These are phyloP conservation scores for Didymella pomorum DNA, from an alignment of 2,329 filamentous ascomycete genomes.

Conservation along the genomic window DNA sequence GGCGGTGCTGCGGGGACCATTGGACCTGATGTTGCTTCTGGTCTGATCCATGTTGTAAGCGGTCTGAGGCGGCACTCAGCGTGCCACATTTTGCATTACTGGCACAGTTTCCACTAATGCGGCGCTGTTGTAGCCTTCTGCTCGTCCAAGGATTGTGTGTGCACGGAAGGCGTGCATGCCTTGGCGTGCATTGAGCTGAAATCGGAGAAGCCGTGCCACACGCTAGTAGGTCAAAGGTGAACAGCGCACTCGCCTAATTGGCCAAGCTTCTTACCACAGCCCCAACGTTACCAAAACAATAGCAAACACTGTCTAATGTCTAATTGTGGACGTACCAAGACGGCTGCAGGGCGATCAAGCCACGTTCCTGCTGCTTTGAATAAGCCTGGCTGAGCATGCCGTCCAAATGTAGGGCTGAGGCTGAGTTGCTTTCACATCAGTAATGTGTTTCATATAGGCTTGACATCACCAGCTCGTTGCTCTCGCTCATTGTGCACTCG, in stretches of 20 bases:
- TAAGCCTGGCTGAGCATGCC: slow-evolving; percentile 20
- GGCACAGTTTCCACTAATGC: not conserved
- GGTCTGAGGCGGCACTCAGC: slow-evolving; percentile 20
- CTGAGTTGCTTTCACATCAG: slow-evolving; percentile 8
- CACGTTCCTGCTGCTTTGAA: slow-evolving; percentile 21
- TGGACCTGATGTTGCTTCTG: slow-evolving; percentile 4
- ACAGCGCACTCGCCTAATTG: slow-evolving; percentile 18
- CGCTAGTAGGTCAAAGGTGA: slow-evolving; percentile 17
- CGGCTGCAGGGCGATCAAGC: slow-evolving; percentile 18
- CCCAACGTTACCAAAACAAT: slow-evolving; percentile 21
- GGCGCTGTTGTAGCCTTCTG: slow-evolving; percentile 1
- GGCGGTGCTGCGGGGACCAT: slow-evolving; percentile 21
- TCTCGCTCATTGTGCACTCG: slow-evolving; percentile 6
- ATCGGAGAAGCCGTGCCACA: slow-evolving; percentile 21
- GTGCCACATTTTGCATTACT: slow-evolving; percentile 22
- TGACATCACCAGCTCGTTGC: slow-evolving; percentile 7
- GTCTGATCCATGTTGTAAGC: slow-evolving; percentile 7
- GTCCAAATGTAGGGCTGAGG: slow-evolving; percentile 14
- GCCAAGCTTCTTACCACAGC: slow-evolving; percentile 20
- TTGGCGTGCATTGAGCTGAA: slow-evolving; percentile 26
- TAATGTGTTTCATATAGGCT: slow-evolving; percentile 29
- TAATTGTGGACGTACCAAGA: slow-evolving; percentile 26
- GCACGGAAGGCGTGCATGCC: slow-evolving; percentile 17
- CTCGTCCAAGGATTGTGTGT: slow-evolving; percentile 9
- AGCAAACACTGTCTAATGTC: slow-evolving; percentile 30